Conservation (phyloP, 108 stramenopile species). For the Aurantiochytrium sp. region DNA sequence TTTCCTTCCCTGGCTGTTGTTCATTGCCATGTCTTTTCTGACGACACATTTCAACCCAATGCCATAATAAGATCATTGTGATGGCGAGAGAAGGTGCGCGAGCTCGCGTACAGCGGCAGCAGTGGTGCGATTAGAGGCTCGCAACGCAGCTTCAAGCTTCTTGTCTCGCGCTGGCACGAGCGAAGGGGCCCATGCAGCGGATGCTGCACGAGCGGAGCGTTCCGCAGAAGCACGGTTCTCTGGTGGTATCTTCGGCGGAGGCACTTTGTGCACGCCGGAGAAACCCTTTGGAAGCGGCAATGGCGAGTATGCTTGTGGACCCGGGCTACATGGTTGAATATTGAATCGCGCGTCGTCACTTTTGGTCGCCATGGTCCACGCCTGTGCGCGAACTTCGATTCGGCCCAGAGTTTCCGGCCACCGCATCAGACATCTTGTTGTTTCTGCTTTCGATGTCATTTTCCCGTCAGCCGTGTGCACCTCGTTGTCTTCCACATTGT, state of each 20-base stretch:
- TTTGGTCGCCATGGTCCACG: background rate
- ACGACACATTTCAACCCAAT: too few species aligned
- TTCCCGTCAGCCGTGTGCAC: too few species aligned
- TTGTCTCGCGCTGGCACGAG: background rate
- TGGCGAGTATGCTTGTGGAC: background rate
- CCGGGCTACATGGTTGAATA: background rate
- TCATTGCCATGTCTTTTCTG: too few species aligned
- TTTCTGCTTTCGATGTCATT: too few species aligned
- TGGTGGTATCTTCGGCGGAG: background rate
- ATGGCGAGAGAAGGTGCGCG: background rate
- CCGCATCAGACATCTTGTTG: background rate
- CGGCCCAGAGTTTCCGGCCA: background rate
- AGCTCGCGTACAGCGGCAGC: background rate
- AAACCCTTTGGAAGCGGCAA: background rate
- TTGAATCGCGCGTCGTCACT: background rate
- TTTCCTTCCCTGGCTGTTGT: too few species aligned
- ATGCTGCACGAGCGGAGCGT: too few species aligned
- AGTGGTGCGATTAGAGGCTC: background rate
- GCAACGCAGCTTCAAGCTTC: background rate
- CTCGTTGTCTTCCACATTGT: background rate
- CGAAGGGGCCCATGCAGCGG: too few species aligned
- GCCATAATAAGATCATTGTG: too few species aligned
- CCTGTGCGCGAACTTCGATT: background rate
- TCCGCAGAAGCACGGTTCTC: background rate
- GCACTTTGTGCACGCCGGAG: background rate